A percentile compares a stretch with the other conserved stretches of the same genome.
Conservation (phyloP, 192 early-diverging fungal species). For the Coemansia sp. region DNA sequence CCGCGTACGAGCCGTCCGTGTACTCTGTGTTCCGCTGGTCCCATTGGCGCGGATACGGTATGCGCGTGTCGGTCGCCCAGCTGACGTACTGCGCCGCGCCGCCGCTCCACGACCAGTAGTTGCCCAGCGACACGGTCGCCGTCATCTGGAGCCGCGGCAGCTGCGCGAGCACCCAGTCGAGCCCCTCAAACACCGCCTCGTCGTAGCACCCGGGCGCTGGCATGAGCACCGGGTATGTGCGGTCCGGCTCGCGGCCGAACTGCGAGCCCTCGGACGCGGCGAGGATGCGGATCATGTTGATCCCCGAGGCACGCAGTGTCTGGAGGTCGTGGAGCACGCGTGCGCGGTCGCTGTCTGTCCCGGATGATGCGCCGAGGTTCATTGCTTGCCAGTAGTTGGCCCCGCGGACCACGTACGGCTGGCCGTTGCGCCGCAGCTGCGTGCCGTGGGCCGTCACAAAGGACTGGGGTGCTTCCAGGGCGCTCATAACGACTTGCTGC, state of each 20-base stretch:
- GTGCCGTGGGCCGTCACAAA: slow-evolving; percentile 50
- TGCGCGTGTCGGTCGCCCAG: slow-evolving; percentile 55
- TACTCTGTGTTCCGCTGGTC: slow-evolving; percentile 20
- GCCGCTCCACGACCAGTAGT: slow-evolving; percentile 77
- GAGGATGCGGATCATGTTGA: slow-evolving; percentile 66
- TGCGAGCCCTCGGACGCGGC: slow-evolving; percentile 59
- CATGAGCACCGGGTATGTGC: slow-evolving; percentile 63
- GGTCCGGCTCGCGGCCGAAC: slow-evolving; percentile 53
- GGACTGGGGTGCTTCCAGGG: slow-evolving; percentile 8
- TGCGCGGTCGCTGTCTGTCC: slow-evolving; percentile 50
- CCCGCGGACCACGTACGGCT: slow-evolving; percentile 43
- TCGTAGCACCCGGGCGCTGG: slow-evolving; percentile 54
- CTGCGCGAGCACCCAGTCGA: slow-evolving; percentile 63
- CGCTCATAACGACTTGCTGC: not conserved
- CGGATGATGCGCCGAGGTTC: slow-evolving; percentile 57
- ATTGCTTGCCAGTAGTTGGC: slow-evolving; percentile 79
- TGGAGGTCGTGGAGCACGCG: slow-evolving; percentile 58
- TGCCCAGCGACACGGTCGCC: slow-evolving; percentile 56
- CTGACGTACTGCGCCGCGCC: slow-evolving; percentile 61
- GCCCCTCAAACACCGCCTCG: slow-evolving; percentile 56
- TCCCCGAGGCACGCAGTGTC: slow-evolving; percentile 38
- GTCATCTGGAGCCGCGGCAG: slow-evolving; percentile 57
- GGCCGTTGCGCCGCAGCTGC: slow-evolving; percentile 28
- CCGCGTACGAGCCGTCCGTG: slow-evolving; percentile 30
- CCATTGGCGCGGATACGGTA: slow-evolving; percentile 61